phyloP scores from a whole-genome alignment of 2,329 filamentous ascomycete species.

The Colletotrichum lupini region DNA sequence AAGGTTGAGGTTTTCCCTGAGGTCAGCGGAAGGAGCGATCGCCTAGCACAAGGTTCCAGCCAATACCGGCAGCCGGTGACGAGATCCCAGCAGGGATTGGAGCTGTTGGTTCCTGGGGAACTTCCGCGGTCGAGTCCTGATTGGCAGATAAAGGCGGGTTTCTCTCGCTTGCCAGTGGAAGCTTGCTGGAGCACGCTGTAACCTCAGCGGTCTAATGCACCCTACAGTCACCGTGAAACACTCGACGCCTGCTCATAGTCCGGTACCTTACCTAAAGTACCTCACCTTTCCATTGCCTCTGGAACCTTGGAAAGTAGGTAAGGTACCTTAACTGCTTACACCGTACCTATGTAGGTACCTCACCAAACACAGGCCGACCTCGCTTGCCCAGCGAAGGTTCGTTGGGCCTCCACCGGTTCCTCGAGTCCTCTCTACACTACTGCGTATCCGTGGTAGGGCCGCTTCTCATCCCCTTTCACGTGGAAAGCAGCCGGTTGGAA shows the following conservation, averaged over 20 bases:
- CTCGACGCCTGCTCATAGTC: not conserved
- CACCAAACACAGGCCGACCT: not conserved
- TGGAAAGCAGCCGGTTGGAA: constrained; percentile 3
- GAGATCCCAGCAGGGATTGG: constrained; percentile 35
- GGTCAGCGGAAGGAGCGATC: constrained; percentile 25
- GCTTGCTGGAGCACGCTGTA: constrained; percentile 22
- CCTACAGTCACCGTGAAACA: not conserved
- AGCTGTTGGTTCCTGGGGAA: constrained; percentile 33
- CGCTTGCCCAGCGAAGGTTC: not conserved
- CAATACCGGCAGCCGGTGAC: constrained; percentile 34
- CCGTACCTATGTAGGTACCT: too few species aligned
- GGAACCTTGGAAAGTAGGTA: not conserved
- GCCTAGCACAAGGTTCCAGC: constrained; percentile 22
- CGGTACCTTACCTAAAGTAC: not conserved
- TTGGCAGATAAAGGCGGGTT: constrained; percentile 1
- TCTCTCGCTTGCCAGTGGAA: not conserved
- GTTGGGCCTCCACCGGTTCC: constrained; percentile 15
- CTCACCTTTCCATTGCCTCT: too few species aligned
- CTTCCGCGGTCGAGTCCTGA: constrained; percentile 23
- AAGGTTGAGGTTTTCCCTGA: constrained; percentile 31
- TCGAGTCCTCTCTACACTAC: not conserved
- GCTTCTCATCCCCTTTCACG: not conserved
- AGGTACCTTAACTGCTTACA: too few species aligned
- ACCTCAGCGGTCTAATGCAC: constrained; percentile 6
- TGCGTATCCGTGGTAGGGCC: not conserved